These are phyloP conservation scores for Casuarina equisetifolia DNA, from an alignment of 306 rosid species.

Conservation along the genomic window DNA sequence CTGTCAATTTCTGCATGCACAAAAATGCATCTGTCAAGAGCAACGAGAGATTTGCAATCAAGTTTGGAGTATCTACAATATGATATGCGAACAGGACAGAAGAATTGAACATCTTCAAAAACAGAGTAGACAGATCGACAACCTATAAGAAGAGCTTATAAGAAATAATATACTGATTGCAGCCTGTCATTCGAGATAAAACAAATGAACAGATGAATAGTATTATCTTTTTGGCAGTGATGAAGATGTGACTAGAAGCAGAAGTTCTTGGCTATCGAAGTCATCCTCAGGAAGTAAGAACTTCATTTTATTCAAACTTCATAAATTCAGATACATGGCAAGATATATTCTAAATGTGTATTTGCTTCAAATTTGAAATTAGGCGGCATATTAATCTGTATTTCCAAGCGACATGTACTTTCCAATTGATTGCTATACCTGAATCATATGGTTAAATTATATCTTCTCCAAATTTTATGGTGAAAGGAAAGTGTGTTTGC, in stretches of 20 bases:
- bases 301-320: background rate
- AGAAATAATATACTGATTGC: slow-evolving; percentile 11
- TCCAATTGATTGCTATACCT: background rate
- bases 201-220: background rate
- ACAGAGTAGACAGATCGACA: slow-evolving; percentile 10
- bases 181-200: slow-evolving; percentile 10
- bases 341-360: background rate
- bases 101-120: slow-evolving; percentile 6
- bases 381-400: background rate
- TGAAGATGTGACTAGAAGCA: background rate
- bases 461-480: slow-evolving; percentile 1
- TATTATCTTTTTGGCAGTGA: background rate
- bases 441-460: background rate
- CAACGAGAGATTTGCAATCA: slow-evolving; percentile 11
- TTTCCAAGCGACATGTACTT: background rate
- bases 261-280: background rate
- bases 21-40: slow-evolving; percentile 34
- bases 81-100: slow-evolving; percentile 9
- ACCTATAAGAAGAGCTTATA: slow-evolving; percentile 9
- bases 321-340: background rate
- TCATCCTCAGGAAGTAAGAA: background rate
- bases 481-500: background rate
- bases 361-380: background rate
- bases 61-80: slow-evolving; percentile 12
- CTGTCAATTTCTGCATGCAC: slow-evolving; percentile 74